These are phyloP conservation scores for Medakamo hakoo DNA, from an alignment of 139 green algal species.

Conservation along the genomic window DNA sequence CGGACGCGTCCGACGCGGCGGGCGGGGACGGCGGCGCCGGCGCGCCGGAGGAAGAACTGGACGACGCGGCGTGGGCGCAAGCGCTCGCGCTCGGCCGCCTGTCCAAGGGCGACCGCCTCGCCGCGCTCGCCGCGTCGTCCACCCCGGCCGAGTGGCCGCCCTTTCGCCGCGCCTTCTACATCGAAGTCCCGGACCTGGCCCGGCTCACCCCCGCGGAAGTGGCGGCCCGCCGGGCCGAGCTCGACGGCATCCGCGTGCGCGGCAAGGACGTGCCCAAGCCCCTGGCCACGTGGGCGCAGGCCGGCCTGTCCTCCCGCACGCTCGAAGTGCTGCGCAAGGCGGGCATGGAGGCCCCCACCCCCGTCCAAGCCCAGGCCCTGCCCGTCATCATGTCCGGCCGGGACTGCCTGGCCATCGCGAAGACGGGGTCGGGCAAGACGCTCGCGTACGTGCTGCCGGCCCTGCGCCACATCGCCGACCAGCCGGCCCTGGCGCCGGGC, in stretches of 20 bases:
- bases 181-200: slow-evolving; percentile 56
- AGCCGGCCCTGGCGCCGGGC: slow-evolving; percentile 48
- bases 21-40: slow-evolving; percentile 4
- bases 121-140: slow-evolving; percentile 68
- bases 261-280: slow-evolving; percentile 78
- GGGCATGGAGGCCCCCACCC: slow-evolving; percentile 67
- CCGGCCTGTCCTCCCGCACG: slow-evolving; percentile 51
- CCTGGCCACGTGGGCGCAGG: slow-evolving; percentile 67
- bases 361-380: slow-evolving; percentile 92
- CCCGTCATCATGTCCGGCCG: slow-evolving; percentile 91
- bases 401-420: slow-evolving; percentile 96
- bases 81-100: slow-evolving; percentile 49
- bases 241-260: slow-evolving; percentile 70
- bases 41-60: slow-evolving; percentile 15
- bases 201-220: slow-evolving; percentile 55
- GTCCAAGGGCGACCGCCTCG: slow-evolving; percentile 81
- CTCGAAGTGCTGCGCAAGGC: slow-evolving; percentile 58
- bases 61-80: slow-evolving; percentile 47
- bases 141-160: slow-evolving; percentile 47
- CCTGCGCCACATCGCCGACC: slow-evolving; percentile 91
- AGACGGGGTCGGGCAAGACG: slow-evolving; percentile 96
- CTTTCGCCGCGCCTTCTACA: slow-evolving; percentile 83
- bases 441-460: slow-evolving; percentile 93
- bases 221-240: slow-evolving; percentile 39
- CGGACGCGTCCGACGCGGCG: slow-evolving; percentile 7